Evolutionary conservation across 2,329 filamentous ascomycete species (phyloP), one percentile per base, ranked within the genome.

Genomic region (Hypoxylon sp.): DNA sequence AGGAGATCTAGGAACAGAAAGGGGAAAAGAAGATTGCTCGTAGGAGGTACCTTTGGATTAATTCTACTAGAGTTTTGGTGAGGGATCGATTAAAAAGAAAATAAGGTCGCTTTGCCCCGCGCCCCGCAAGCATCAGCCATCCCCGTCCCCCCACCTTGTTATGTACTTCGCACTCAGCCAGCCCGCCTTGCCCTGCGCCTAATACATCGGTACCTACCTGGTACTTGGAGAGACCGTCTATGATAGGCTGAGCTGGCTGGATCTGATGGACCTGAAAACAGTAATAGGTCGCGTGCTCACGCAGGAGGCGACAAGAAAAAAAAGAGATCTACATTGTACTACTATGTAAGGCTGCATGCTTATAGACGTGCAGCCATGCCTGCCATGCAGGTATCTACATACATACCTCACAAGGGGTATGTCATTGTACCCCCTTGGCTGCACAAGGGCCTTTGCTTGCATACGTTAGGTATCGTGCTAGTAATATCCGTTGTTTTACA

Each of bases 231-330:
- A n/a, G n/a, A n/a, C n/a, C n/a, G n/a, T n/a, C n/a, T n/a, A n/a
- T 40, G 35, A 42, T 42, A 26, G 38, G 23, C 21, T 21, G 26
- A 5, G 11, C 21, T 24, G 7, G 24, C 26, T 49, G 47, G 17
- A 48, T 33, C 18, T 42, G 23, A 38, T 42, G 21, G 20, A 27
- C 13, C 27, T 33, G 42, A n/a, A 54, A 35, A 35, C 15, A 20
- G 45, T 26, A 53, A 54, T 24, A 35, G 45, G 48, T 58, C 58
- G 58, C 47, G 49, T 55, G 42, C 27, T 11, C 37, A 38, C 18
- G 42, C 58, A 58, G 35, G 58, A 53, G 53, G 29, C n/a, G n/a
- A n/a, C n/a, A n/a, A n/a, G n/a, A n/a, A n/a, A n/a, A 37, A 57
- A 46, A 17, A 13, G 21, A 27, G 54, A 58, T 58, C 58, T 61